Base-by-base conservation (phyloP, 2,329 filamentous ascomycete species). In the Cercospora berteroae region DNA sequence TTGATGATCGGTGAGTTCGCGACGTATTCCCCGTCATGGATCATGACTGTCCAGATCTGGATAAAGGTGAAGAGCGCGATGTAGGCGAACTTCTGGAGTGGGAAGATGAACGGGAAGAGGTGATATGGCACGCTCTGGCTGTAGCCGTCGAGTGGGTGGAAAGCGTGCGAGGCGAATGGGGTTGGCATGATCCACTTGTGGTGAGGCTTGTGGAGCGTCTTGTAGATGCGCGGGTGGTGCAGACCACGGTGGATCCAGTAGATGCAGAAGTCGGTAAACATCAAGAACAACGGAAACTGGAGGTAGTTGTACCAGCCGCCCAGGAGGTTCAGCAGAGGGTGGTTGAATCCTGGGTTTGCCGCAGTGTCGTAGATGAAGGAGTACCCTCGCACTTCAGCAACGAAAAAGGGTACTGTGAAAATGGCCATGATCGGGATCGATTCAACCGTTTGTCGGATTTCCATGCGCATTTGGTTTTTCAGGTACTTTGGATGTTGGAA, bases 131-230 rank as follows among this genome's bases (percentile, higher is more conserved):
- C 79, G 68, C 90, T 91, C 83, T 98, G 94, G 10, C 89, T 86
- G 81, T 90, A 97, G 76, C 94, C 94, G 77, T 98, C 94, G 62
- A 97, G 79, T 0, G 94, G 94, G 83, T 98, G 93, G 86, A 98
- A 98, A 66, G 94, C 94, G 77, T 97, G 91, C 74, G 90, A 93
- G 50, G 94, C 94, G 79, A 88, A 97, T 0, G 94, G 94, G 3
- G 93, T 96, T 3, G 94, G 94, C 92, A 97, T 96, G 81, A 98
- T 97, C 94, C 94, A 98, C 84, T 97, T 97, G 88, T 98, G 94
- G 82, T 98, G 94, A 72, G 93, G 90, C 87, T 98, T 98, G 87
- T 98, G 94, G 60, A 97, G 85, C 72, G 84, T 84, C 84, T 94
- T 96, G 87, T 98, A 98, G 73, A 95, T 78, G 57, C 81, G 77